These are phyloP conservation scores for Lentinula guzmanii DNA, from an alignment of 768 basidiomycete species.

Conservation along the genomic window DNA sequence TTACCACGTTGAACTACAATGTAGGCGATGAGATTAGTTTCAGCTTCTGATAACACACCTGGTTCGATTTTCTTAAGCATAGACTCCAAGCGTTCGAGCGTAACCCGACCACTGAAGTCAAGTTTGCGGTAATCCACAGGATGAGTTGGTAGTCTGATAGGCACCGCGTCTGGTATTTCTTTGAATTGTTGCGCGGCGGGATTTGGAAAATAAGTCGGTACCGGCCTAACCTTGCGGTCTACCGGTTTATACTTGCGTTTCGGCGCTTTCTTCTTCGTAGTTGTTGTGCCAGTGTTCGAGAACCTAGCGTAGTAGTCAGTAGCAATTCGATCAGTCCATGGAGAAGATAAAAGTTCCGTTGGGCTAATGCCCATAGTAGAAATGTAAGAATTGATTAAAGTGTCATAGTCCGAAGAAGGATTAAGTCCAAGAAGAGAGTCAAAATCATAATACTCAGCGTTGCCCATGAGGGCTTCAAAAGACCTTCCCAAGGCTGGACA, in stretches of 20 bases:
- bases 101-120: neutral
- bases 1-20: neutral
- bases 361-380: neutral
- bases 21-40: neutral
- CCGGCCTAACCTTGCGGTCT: neutral
- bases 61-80: neutral
- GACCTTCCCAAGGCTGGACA: constrained; percentile 9
- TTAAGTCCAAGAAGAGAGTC: neutral
- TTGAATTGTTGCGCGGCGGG: neutral
- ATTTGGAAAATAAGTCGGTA: neutral
- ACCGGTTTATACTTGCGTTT: too few species aligned
- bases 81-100: neutral
- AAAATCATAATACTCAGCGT: neutral
- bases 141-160: neutral
- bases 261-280: too few species aligned
- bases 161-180: neutral
- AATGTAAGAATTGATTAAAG: neutral
- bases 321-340: neutral
- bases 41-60: neutral
- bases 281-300: too few species aligned
- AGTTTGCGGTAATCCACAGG: neutral
- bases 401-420: neutral
- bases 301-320: too few species aligned
- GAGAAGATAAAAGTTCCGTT: neutral
- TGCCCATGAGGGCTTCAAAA: constrained; percentile 9